Evolutionary conservation across 1,284 basidiomycete genomes (phyloP).

Genomic region (Lentinula novae-zelandiae): DNA sequence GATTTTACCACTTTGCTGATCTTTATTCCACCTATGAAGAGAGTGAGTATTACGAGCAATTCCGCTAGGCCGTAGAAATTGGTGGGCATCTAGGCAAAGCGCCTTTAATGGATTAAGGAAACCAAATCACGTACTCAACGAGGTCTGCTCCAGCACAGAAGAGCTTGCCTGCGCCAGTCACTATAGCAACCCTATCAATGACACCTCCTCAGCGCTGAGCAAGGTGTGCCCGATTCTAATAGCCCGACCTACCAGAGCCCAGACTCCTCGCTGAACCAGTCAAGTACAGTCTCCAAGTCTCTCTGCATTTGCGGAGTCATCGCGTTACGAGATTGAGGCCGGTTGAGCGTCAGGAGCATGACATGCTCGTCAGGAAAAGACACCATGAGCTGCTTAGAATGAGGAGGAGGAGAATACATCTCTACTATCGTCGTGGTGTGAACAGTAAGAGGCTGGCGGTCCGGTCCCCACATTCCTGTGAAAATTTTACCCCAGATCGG

Average conservation of each 20-base stretch:
- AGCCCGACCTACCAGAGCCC: constrained; percentile 60
- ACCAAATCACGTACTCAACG: constrained; percentile 46
- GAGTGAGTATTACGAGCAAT: neutral
- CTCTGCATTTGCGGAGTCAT: constrained; percentile 59
- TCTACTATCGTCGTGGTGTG: neutral
- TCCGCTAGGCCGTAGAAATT: neutral
- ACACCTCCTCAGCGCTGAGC: neutral
- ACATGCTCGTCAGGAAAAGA: constrained; percentile 64
- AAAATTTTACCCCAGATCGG: neutral
- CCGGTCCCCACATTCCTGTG: neutral
- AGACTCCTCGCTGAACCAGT: constrained; percentile 78
- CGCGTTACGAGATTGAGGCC: constrained; percentile 71
- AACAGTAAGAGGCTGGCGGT: neutral
- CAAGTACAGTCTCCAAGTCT: constrained; percentile 56
- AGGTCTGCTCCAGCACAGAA: constrained; percentile 86
- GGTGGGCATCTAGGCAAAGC: neutral
- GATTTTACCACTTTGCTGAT: constrained; percentile 36
- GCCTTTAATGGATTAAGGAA: neutral
- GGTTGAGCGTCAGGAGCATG: constrained; percentile 71
- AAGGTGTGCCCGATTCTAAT: neutral
- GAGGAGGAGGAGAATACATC: constrained; percentile 33
- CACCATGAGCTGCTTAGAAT: constrained; percentile 55
- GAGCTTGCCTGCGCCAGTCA: constrained; percentile 72
- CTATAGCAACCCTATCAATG: constrained; percentile 59
- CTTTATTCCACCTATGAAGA: constrained; percentile 45